Conservation (phyloP, 352 stramenopile genomes). For the Blastocystis sp. region DNA sequence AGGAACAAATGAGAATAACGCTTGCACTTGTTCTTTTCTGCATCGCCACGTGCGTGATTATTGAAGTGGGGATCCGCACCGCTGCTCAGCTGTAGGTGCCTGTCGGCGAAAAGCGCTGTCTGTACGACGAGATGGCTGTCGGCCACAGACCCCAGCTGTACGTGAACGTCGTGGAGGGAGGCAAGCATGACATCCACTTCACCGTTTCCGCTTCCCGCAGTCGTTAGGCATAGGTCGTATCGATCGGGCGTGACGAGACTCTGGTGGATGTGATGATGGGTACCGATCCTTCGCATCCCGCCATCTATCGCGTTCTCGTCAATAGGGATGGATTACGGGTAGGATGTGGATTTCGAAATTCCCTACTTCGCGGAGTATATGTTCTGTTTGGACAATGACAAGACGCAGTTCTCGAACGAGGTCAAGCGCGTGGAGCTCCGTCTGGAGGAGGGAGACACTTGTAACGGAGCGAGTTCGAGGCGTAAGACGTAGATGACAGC, state of each 20-base stretch:
- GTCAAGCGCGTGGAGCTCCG: slow-evolving; percentile 60
- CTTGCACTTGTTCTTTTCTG: slow-evolving; percentile 3
- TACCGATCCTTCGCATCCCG: slow-evolving; percentile 48
- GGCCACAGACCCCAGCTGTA: slow-evolving; percentile 59
- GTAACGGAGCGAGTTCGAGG: not conserved
- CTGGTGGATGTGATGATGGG: slow-evolving; percentile 41
- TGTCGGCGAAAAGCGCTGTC: slow-evolving; percentile 31
- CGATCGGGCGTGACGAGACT: slow-evolving; percentile 36
- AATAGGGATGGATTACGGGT: not conserved
- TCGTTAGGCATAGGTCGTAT: slow-evolving; percentile 20
- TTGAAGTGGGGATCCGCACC: not conserved
- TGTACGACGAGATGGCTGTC: slow-evolving; percentile 64
- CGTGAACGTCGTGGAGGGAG: slow-evolving; percentile 50
- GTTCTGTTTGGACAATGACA: slow-evolving; percentile 65
- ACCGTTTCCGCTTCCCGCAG: not conserved
- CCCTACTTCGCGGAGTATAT: slow-evolving; percentile 68
- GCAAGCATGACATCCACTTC: slow-evolving; percentile 68
- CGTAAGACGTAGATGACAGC: slow-evolving; percentile 25
- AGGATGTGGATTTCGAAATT: slow-evolving; percentile 67
- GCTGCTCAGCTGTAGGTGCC: slow-evolving; percentile 3
- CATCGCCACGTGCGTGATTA: slow-evolving; percentile 3
- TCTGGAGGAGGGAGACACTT: slow-evolving; percentile 37
- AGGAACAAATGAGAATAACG: not conserved
- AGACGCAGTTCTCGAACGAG: slow-evolving; percentile 11
- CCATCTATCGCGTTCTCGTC: not conserved